Conservation (phyloP, 2,329 filamentous ascomycete genomes). For the Colletotrichum euphorbiae region DNA sequence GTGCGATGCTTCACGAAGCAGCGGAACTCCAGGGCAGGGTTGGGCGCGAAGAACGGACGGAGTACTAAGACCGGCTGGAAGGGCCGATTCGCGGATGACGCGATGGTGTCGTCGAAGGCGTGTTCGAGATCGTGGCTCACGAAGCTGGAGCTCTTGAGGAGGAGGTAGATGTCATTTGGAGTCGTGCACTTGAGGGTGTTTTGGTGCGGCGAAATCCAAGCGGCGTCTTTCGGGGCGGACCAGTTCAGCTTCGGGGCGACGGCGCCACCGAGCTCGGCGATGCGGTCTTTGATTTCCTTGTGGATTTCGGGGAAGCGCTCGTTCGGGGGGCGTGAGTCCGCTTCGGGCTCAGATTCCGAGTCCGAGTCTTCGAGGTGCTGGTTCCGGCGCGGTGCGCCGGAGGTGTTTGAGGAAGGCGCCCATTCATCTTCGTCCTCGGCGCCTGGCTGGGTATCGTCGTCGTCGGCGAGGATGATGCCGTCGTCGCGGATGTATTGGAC, state of each 20-base stretch:
- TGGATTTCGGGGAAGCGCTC: slow-evolving; percentile 78
- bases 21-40: slow-evolving; percentile 92
- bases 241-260: slow-evolving; percentile 97
- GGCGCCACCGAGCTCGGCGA: slow-evolving; percentile 83
- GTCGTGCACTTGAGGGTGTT: slow-evolving; percentile 93
- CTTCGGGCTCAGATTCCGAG: slow-evolving; percentile 62
- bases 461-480: slow-evolving; percentile 87
- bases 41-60: slow-evolving; percentile 87
- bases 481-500: slow-evolving; percentile 90
- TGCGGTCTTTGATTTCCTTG: slow-evolving; percentile 78
- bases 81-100: slow-evolving; percentile 44
- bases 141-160: slow-evolving; percentile 95
- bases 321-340: slow-evolving; percentile 59
- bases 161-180: slow-evolving; percentile 91
- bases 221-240: slow-evolving; percentile 96
- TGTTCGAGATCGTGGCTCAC: slow-evolving; percentile 94
- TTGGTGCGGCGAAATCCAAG: slow-evolving; percentile 84
- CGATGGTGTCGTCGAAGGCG: slow-evolving; percentile 82
- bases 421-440: slow-evolving; percentile 69
- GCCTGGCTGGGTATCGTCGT: slow-evolving; percentile 65
- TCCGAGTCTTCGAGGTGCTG: slow-evolving; percentile 54
- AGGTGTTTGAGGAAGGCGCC: slow-evolving; percentile 45
- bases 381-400: slow-evolving; percentile 41
- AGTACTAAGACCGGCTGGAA: slow-evolving; percentile 86
- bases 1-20: slow-evolving; percentile 90